Evolutionary conservation across 169 alveolate genomes (phyloP), one percentile per base, ranked within the genome.

Genomic region (Cryptosporidium ubiquitum): DNA sequence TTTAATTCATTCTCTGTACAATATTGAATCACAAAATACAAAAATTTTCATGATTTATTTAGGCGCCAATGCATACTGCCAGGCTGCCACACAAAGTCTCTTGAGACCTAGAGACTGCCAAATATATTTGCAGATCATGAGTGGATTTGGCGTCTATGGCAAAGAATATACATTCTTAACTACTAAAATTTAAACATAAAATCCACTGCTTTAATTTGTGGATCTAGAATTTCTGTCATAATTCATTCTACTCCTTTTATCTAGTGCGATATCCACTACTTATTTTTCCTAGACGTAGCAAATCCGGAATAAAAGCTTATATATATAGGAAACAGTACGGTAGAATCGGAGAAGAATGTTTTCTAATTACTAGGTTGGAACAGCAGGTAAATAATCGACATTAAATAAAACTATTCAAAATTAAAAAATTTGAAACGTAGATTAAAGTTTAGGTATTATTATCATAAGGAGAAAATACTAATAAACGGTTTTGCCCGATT

Each of bases 41-140:
- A 55, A 23, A 55, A 16, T 55, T 51, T 55, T 64, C 49, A 64
- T 64, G 71, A 64, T 31, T 20, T 37, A 31, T 64, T 64, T 64
- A 64, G 71, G 85, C 85, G 85, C 70, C 85, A 73, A n/a, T 3
- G 7, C 40, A 18, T 35, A 39, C 29, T 40, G 29, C n/a, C n/a
- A 18, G 51, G 42, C 61, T 33, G 85, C 85, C 85, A 73, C 85
- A 73, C 68, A 33, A 35, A 31, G 84, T 70, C 84, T 39, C 39
- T 57, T 51, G 71, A 73, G 70, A 55, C 70, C 51, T 31, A 52
- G 69, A 49, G 69, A 73, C 70, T 73, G 85, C 85, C 85, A 73
- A 73, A 73, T 73, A 7, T 64, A 49, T 73, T 69, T 69, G 42
- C 61, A 69, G 84, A 69, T 69, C 84, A 44, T 12, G 42, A 44